Conservation (phyloP, 2,329 filamentous ascomycete genomes). For the Colletotrichum cereale region DNA sequence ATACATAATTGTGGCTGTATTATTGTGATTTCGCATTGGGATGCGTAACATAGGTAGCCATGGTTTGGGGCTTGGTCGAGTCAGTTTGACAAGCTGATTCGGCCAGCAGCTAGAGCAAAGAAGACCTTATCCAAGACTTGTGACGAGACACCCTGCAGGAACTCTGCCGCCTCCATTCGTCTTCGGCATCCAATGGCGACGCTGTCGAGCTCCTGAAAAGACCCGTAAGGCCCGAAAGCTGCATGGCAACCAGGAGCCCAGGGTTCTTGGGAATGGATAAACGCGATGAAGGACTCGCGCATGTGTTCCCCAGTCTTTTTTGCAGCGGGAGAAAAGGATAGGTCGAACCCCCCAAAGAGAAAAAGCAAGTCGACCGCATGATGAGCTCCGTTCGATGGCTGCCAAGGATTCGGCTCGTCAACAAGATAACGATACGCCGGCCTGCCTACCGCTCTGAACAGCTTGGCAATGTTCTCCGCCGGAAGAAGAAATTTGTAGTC, state of each 20-base stretch:
- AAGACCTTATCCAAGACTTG: conserved; percentile 38
- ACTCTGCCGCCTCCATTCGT: conserved; percentile 46
- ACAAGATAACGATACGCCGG: conserved; percentile 55
- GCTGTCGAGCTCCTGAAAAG: conserved; percentile 49
- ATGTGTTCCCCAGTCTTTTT: conserved; percentile 50
- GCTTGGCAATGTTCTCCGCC: conserved; percentile 36
- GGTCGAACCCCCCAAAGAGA: conserved; percentile 56
- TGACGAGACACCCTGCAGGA: conserved; percentile 46
- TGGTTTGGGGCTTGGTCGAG: not conserved
- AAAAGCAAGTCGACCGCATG: conserved; percentile 61
- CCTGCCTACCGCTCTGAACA: conserved; percentile 42
- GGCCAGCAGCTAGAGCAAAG: conserved; percentile 50
- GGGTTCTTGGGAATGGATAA: conserved; percentile 51
- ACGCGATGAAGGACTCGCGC: conserved; percentile 55
- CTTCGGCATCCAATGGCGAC: conserved; percentile 47
- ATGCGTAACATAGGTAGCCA: not conserved
- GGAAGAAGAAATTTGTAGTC: conserved; percentile 50
- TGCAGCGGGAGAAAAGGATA: conserved; percentile 51
- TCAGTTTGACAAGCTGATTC: conserved; percentile 55
- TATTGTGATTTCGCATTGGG: not conserved
- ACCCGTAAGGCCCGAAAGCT: conserved; percentile 56
- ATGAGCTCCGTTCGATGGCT: conserved; percentile 58
- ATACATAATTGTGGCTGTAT: not conserved
- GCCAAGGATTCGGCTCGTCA: conserved; percentile 62
- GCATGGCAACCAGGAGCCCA: conserved; percentile 51